phyloP scores from a whole-genome alignment of 179 eudicot genomes.

The Beta corolliflora region DNA sequence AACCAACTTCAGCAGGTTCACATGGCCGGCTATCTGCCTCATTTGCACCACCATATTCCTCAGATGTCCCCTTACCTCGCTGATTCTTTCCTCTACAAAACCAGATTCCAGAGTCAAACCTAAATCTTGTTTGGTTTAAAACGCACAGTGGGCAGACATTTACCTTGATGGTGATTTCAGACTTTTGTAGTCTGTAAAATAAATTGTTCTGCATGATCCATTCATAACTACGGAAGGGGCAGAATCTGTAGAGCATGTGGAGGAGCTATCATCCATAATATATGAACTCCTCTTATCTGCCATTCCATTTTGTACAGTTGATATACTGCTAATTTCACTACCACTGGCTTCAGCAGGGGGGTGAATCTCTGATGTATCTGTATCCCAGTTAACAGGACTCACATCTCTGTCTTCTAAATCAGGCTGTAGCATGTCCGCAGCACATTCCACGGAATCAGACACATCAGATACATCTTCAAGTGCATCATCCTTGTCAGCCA shows the following conservation, averaged over 20 bases:
- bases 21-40: conserved; percentile 41
- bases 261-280: conserved; percentile 85
- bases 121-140: not conserved
- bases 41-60: conserved; percentile 39
- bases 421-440: conserved; percentile 53
- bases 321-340: conserved; percentile 44
- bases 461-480: conserved; percentile 74
- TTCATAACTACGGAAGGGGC: conserved; percentile 59
- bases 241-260: conserved; percentile 93
- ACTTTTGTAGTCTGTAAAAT: conserved; percentile 37
- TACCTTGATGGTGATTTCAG: conserved; percentile 66
- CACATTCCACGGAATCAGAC: conserved; percentile 69
- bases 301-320: conserved; percentile 66
- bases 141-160: not conserved
- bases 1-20: conserved; percentile 37
- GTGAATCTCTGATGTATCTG: conserved; percentile 65
- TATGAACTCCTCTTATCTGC: conserved; percentile 50
- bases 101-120: conserved; percentile 16
- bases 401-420: conserved; percentile 79
- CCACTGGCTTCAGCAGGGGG: conserved; percentile 54
- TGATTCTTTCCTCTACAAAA: conserved; percentile 58
- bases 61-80: conserved; percentile 44
- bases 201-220: conserved; percentile 50
- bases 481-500: conserved; percentile 52
- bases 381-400: conserved; percentile 75